phyloP scores from a whole-genome alignment of 2,329 filamentous ascomycete species.

The Ophiosphaerella herpotricha region DNA sequence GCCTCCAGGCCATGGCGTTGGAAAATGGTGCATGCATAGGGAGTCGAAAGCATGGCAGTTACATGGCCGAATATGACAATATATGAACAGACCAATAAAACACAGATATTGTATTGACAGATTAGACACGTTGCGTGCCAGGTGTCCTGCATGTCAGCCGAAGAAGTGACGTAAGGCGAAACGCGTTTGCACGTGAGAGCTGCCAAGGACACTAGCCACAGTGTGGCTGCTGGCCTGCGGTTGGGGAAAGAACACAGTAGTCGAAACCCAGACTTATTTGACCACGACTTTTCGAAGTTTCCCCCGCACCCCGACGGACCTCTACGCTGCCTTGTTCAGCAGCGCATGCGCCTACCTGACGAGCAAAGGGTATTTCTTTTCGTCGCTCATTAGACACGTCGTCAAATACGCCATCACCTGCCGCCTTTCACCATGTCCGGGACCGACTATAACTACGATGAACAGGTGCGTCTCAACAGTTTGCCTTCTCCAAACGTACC shows the following conservation, averaged over 20 bases:
- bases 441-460: constrained; percentile 97
- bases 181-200: constrained; percentile 6
- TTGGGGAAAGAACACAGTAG: constrained; percentile 35
- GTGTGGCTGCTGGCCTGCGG: constrained; percentile 27
- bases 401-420: constrained; percentile 19
- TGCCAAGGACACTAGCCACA: constrained; percentile 18
- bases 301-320: constrained; percentile 25
- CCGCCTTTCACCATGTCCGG: constrained; percentile 41
- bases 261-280: constrained; percentile 30
- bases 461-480: constrained; percentile 64
- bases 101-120: too few species aligned
- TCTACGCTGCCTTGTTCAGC: constrained; percentile 17
- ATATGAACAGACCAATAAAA: not conserved
- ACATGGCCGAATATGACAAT: not conserved
- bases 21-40: not conserved
- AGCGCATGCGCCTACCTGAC: constrained; percentile 21
- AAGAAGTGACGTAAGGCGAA: not conserved
- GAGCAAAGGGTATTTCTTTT: constrained; percentile 18
- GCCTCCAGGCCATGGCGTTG: not conserved
- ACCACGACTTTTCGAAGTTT: constrained; percentile 34
- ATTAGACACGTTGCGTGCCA: too few species aligned
- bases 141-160: too few species aligned
- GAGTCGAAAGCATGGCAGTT: not conserved
- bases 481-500: constrained; percentile 1
- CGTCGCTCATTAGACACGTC: constrained; percentile 20